Evolutionary conservation across 169 alveolate species (phyloP).

Genomic region (Babesia divergens): DNA sequence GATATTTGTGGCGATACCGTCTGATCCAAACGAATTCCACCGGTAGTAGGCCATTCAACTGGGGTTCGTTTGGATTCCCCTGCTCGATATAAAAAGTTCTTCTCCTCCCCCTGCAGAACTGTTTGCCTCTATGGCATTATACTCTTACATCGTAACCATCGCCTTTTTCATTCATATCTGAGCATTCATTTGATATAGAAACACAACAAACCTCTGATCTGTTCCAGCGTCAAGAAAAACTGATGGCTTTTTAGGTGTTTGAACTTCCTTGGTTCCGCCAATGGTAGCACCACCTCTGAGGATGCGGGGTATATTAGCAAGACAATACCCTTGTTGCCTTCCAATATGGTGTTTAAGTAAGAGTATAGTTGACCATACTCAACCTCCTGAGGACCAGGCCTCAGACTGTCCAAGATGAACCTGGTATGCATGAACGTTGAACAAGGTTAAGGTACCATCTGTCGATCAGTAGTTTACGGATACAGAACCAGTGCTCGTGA

Average conservation of each 20-base stretch:
- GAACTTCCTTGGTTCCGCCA: constrained; percentile 26
- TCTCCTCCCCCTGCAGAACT: constrained; percentile 15
- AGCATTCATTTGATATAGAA: not conserved
- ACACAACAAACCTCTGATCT: constrained; percentile 18
- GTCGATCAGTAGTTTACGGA: constrained; percentile 36
- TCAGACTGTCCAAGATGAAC: constrained; percentile 59
- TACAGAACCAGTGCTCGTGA: constrained; percentile 53
- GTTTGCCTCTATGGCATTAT: not conserved
- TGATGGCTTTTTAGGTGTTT: constrained; percentile 31
- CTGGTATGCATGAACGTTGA: not conserved
- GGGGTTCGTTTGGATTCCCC: constrained; percentile 19
- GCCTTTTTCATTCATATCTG: constrained; percentile 17
- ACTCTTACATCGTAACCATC: constrained; percentile 8
- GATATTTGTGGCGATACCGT: not conserved
- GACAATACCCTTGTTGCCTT: constrained; percentile 21
- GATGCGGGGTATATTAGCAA: constrained; percentile 25
- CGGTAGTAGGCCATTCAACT: constrained; percentile 60
- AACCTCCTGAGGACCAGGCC: constrained; percentile 42
- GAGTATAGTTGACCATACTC: constrained; percentile 32
- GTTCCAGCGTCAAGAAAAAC: constrained; percentile 19
- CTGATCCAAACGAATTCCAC: constrained; percentile 54
- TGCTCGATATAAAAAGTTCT: constrained; percentile 8
- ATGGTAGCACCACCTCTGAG: constrained; percentile 13
- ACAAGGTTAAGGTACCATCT: not conserved
- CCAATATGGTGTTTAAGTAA: constrained; percentile 17